phyloP scores from a whole-genome alignment of 1,284 basidiomycete genomes.

The Cutaneotrichosporon daszewskae region DNA sequence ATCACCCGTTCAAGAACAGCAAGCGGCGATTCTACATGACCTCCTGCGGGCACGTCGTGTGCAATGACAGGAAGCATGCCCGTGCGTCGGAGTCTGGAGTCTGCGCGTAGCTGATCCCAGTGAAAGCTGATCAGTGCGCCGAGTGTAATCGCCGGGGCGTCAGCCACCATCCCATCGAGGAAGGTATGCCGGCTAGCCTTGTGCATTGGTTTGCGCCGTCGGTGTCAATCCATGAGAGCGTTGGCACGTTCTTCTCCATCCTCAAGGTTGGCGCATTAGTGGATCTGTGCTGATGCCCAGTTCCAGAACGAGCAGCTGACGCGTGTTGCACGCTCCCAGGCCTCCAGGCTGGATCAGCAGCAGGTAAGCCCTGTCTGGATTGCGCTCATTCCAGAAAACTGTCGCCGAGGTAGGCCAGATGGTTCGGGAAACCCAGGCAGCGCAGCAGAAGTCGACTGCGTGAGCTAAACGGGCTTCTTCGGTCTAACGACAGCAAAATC shows the following conservation, averaged over 20 bases:
- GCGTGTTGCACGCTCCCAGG: neutral
- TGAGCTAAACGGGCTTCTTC: no score
- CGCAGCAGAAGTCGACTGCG: no score
- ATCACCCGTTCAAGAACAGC: neutral
- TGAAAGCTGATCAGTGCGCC: conserved; percentile 15
- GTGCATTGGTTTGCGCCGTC: neutral
- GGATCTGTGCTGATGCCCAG: conserved; percentile 1
- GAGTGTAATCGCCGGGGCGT: conserved; percentile 14
- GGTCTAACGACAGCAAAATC: no score
- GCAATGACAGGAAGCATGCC: conserved; percentile 22
- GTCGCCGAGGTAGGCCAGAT: no score
- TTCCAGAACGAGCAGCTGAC: conserved; percentile 13
- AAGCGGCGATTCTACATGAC: conserved; percentile 35
- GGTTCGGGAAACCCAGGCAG: no score
- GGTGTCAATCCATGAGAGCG: neutral
- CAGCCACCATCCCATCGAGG: conserved; percentile 9
- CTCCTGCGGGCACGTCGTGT: conserved; percentile 39
- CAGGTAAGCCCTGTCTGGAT: no score
- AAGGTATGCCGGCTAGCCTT: conserved; percentile 1
- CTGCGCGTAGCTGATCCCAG: conserved; percentile 8
- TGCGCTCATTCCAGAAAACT: no score
- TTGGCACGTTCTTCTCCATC: neutral
- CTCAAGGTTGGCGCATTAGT: neutral
- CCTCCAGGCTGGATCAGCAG: no score
- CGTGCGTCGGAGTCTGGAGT: conserved; percentile 19